Conservation (phyloP, 2,329 filamentous ascomycete species). For the Sporothrix inflata region DNA sequence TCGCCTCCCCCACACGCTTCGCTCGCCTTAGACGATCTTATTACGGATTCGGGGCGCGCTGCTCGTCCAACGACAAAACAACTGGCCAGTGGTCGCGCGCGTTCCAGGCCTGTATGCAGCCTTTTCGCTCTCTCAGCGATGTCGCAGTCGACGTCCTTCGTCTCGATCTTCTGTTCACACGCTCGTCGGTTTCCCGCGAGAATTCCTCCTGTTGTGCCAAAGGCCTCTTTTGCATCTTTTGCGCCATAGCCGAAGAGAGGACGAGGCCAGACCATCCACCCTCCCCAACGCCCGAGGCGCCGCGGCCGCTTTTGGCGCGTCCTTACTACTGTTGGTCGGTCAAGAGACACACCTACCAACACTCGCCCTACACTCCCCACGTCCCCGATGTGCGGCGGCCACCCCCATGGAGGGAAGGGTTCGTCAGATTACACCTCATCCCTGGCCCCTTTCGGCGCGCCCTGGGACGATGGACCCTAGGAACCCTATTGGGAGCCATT, state of each 20-base stretch:
- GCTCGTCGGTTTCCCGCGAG: not conserved
- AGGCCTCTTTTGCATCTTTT: not conserved
- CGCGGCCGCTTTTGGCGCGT: conserved; percentile 15
- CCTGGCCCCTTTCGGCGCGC: not conserved
- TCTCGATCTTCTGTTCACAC: not conserved
- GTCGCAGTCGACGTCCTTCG: not conserved
- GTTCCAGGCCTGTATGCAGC: not conserved
- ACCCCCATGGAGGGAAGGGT: not conserved
- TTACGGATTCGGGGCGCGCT: conserved; percentile 12
- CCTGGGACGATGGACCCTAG: not conserved
- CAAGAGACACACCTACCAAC: too few relatives aligned
- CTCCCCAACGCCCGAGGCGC: not conserved
- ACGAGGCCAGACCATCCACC: not conserved
- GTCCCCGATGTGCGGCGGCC: conserved; percentile 9
- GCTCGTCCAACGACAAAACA: not conserved
- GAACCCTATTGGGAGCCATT: conserved; percentile 1
- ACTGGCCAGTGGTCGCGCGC: not conserved
- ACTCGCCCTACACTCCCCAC: not conserved
- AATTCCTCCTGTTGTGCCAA: not conserved
- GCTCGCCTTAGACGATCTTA: conserved; percentile 26
- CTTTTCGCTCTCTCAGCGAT: not conserved
- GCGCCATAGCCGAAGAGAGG: conserved; percentile 12
- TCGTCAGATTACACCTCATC: conserved; percentile 4
- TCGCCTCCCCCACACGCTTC: conserved; percentile 13
- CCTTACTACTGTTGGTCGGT: not conserved